Base-by-base conservation (phyloP, 73 alveolate species). In the Paramecium sexaurelia region DNA sequence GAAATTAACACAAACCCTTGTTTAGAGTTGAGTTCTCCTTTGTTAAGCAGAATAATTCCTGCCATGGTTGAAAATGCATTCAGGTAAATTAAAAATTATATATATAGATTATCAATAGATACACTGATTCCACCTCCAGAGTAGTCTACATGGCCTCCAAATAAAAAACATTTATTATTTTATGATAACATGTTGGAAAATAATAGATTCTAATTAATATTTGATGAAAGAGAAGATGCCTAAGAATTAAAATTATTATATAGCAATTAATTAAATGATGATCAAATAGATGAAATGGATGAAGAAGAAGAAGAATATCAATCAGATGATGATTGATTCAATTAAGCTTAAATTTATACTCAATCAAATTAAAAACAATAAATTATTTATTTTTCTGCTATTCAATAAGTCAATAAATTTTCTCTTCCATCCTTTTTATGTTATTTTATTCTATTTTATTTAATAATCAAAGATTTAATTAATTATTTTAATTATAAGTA, bases 1-100 rank as follows among this genome's bases (percentile, higher is more conserved):
- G 97, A 94, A 55, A 95, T 92, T 5, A 94, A 94, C 39, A 94
- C 97, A 19, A 94, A 94, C 35, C 97, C 97, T 11, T 92, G 95
- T 61, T 75, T 94, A 33, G 95, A 92, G 37, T 75, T 94, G 2
- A 33, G 96, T 40, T 94, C 95, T 87, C 97, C 97, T 6, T 35
- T 94, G 15, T 71, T 94, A 36, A 92, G 92, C 27, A 57, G 94
- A 87, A 92, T 94, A 17, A 92, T 94, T n/a, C 92, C 97, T 11
- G 95, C 93, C 7, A 86, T 94, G 95, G 91, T 94, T 22, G 97
- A 94, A 55, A 88, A 91, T 68, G 94, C 96, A 7, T 75, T 94
- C 11, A 61, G 83, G 83, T 61, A 61, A 17, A 29, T 10, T 6
- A 11, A 10, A 22, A 29, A 29, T 61, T 15, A 7, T 5, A 4